Conservation (phyloP, 768 basidiomycete genomes). For the Mycena amicta region DNA sequence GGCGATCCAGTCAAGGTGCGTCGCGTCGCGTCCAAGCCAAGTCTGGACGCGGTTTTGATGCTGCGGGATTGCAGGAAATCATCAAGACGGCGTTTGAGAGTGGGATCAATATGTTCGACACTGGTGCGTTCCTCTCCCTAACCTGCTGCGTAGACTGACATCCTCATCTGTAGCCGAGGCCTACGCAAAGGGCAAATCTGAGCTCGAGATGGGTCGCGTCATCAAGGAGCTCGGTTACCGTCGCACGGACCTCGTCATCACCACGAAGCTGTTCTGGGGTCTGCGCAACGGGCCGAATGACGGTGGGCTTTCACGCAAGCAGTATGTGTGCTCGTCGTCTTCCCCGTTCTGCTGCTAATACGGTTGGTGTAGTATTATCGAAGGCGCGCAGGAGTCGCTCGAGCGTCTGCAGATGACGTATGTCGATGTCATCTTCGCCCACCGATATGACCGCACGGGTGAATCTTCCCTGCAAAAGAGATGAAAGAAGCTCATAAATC, state of each 20-base stretch:
- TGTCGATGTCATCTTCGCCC: constrained; percentile 73
- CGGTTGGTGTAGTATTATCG: constrained; percentile 56
- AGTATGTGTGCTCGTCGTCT: constrained; percentile 41
- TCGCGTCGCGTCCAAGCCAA: too few species aligned
- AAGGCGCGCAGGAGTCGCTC: constrained; percentile 69
- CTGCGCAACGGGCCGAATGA: constrained; percentile 59
- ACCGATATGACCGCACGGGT: constrained; percentile 64
- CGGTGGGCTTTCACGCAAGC: constrained; percentile 58
- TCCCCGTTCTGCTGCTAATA: neutral
- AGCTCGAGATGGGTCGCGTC: constrained; percentile 80
- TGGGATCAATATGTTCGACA: constrained; percentile 79
- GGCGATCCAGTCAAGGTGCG: constrained; percentile 22
- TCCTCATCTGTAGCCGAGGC: constrained; percentile 54
- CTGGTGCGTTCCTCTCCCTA: constrained; percentile 17
- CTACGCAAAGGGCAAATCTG: constrained; percentile 68
- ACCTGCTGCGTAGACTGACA: neutral
- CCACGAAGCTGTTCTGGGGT: constrained; percentile 86
- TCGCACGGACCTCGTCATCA: constrained; percentile 69
- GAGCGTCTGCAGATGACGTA: constrained; percentile 75
- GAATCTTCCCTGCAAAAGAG: too few species aligned
- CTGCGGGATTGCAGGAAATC: constrained; percentile 66
- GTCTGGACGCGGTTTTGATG: too few species aligned
- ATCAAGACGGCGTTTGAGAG: constrained; percentile 76
- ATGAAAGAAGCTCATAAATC: neutral
- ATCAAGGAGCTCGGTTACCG: constrained; percentile 72